Evolutionary conservation across 2,329 filamentous ascomycete genomes (phyloP), one percentile per base, ranked within the genome.

Genomic region (Aspergillus candidus): DNA sequence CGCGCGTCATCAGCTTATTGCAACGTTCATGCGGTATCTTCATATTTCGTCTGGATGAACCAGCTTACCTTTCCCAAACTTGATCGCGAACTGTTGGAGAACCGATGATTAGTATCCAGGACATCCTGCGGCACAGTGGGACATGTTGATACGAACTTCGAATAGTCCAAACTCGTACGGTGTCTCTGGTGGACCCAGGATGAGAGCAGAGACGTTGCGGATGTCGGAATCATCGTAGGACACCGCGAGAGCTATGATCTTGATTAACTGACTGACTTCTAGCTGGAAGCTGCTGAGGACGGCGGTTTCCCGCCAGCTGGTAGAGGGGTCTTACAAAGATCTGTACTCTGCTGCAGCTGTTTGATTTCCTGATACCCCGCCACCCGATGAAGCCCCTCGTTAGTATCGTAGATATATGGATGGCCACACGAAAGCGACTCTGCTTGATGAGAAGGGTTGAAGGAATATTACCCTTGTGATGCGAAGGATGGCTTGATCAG

Each of bases 111-210:
- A 41, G 39, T 18, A 31, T 42, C 12, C 13, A n/a, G 15, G 11
- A 18, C 22, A 42, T 36, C 49, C 34, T 35, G 43, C 33, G 4
- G 11, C 18, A 29, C 10, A 34, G 11, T 12, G n/a, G 11, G 7
- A 42, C 4, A 32, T 22, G 14, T 6, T 10, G 15, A 32, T 17
- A 38, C 74, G 47, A 65, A 93, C 89, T 77, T 97, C 89, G 62
- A 94, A 97, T 70, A 96, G 96, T 3, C 93, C 93, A 61, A 94
- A 96, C 66, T 96, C 90, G 66, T 98, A 98, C 0, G 91, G 90
- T 1, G 90, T 94, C 56, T 93, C 90, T 52, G 91, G 88, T 17
- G 93, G 91, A 0, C 93, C 93, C 54, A 97, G 81, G 58, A 97
- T 91, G 51, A 97, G 68, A 38, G 90, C 88, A 62, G 82, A 85